Percentiles rank a stretch among this genome's conserved stretches.
Conservation (phyloP, 164 flowering plant genomes). For the Berberis vulgaris region DNA sequence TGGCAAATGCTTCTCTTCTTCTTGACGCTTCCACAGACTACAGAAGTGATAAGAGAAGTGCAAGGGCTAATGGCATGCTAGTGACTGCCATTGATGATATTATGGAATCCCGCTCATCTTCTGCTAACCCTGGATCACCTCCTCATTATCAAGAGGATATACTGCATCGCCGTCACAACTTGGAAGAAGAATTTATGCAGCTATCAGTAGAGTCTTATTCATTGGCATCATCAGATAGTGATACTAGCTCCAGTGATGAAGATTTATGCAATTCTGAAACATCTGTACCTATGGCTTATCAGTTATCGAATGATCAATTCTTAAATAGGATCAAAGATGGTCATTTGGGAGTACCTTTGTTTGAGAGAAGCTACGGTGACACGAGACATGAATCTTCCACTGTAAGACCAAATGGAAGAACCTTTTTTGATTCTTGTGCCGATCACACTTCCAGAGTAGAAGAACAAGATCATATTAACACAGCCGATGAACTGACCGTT, state of each 20-base stretch:
- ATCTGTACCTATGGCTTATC: constrained; percentile 20
- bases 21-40: constrained; percentile 12
- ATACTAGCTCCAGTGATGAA: constrained; percentile 59
- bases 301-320: constrained; percentile 17
- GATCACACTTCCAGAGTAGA: constrained; percentile 15
- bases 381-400: constrained; percentile 11
- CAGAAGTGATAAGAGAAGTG: constrained; percentile 13
- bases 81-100: constrained; percentile 34
- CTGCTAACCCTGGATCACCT: constrained; percentile 53
- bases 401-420: constrained; percentile 18
- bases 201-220: constrained; percentile 75
- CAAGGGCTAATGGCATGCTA: constrained; percentile 13
- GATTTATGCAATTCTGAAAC: constrained; percentile 26
- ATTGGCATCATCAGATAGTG: constrained; percentile 71
- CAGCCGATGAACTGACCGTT: constrained; percentile 12
- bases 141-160: constrained; percentile 83
- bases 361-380: constrained; percentile 8
- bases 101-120: constrained; percentile 36
- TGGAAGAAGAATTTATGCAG: constrained; percentile 83
- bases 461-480: constrained; percentile 4
- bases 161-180: constrained; percentile 69
- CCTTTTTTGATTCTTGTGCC: background rate
- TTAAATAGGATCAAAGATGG: constrained; percentile 13
- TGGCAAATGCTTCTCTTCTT: constrained; percentile 8
- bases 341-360: constrained; percentile 7